Percentiles rank a stretch among this genome's conserved stretches.
Conservation (phyloP, 495 filamentous ascomycete genomes). For the Aspergillus saccharolyticus region DNA sequence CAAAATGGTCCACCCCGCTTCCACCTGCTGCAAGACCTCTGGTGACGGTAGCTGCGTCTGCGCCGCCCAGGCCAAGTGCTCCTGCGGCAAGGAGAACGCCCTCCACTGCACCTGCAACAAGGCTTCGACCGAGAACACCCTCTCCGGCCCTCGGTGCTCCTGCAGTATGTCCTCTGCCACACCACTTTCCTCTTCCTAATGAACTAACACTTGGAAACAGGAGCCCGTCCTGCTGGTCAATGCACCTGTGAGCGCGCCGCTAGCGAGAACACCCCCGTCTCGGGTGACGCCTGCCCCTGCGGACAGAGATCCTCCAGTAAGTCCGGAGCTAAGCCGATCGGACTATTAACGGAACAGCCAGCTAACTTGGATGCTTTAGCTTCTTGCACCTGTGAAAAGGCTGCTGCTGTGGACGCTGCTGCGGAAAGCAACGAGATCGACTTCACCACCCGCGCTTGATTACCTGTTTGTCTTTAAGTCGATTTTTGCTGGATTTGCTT, state of each 20-base stretch:
- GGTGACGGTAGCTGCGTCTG: constrained; percentile 52
- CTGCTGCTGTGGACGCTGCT: constrained; percentile 44
- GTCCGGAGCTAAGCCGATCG: constrained; percentile 26
- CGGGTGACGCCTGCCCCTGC: constrained; percentile 65
- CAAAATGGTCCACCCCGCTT: constrained; percentile 49
- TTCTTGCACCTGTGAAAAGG: constrained; percentile 82
- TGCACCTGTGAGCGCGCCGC: constrained; percentile 76
- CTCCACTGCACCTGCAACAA: constrained; percentile 83
- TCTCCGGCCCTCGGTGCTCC: constrained; percentile 73
- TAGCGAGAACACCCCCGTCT: constrained; percentile 61
- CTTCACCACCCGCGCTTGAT: constrained; percentile 58
- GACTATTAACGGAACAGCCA: not conserved
- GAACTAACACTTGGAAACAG: constrained; percentile 28
- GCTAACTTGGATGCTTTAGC: constrained; percentile 34
- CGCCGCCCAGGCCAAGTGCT: constrained; percentile 66
- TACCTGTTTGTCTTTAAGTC: not conserved
- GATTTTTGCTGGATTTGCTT: not conserved
- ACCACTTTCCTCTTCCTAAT: not conserved
- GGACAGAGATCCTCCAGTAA: constrained; percentile 66
- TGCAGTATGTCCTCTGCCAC: constrained; percentile 55
- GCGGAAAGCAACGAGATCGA: constrained; percentile 60
- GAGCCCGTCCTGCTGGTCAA: constrained; percentile 65
- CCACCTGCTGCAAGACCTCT: constrained; percentile 61
- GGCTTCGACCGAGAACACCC: constrained; percentile 66
- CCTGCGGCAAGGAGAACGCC: constrained; percentile 81